These are phyloP conservation scores for Ceriops decandra DNA, from an alignment of 345 rosid genomes.

Conservation along the genomic window DNA sequence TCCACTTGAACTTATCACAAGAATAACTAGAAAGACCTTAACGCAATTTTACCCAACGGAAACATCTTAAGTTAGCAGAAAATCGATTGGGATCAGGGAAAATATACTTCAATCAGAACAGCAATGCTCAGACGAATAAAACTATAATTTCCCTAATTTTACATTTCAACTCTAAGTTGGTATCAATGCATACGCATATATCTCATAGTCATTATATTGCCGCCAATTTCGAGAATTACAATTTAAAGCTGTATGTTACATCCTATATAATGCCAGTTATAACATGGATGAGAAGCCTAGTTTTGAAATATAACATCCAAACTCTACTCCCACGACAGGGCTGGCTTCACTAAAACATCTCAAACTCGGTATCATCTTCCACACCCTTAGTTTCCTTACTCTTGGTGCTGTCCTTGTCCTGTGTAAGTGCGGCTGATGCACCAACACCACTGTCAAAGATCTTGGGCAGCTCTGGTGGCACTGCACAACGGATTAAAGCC, in stretches of 20 bases:
- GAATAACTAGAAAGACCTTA: too few species aligned
- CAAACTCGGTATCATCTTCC: constrained; percentile 46
- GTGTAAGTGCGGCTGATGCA: constrained; percentile 15
- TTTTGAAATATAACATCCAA: constrained; percentile 2
- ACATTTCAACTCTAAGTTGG: constrained; percentile 13
- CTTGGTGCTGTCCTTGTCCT: constrained; percentile 28
- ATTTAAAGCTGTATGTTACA: constrained; percentile 28
- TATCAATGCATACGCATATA: constrained; percentile 6
- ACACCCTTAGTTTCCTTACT: constrained; percentile 30
- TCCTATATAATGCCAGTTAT: constrained; percentile 7
- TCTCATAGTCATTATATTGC: constrained; percentile 10
- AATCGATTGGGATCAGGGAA: too few species aligned
- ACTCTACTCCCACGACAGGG: constrained; percentile 11
- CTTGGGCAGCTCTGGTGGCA: constrained; percentile 64
- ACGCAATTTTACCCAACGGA: too few species aligned
- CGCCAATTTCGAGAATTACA: constrained; percentile 20
- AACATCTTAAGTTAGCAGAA: too few species aligned
- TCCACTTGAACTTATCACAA: too few species aligned
- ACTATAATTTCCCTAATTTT: not conserved
- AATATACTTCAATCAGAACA: not conserved
- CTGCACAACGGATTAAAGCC: constrained; percentile 68
- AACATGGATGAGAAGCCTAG: constrained; percentile 10
- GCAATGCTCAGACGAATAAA: not conserved
- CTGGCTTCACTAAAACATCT: constrained; percentile 42
- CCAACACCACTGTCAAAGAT: constrained; percentile 22